Conservation (phyloP, 2,329 filamentous ascomycete genomes). For the Penicillium crustosum region DNA sequence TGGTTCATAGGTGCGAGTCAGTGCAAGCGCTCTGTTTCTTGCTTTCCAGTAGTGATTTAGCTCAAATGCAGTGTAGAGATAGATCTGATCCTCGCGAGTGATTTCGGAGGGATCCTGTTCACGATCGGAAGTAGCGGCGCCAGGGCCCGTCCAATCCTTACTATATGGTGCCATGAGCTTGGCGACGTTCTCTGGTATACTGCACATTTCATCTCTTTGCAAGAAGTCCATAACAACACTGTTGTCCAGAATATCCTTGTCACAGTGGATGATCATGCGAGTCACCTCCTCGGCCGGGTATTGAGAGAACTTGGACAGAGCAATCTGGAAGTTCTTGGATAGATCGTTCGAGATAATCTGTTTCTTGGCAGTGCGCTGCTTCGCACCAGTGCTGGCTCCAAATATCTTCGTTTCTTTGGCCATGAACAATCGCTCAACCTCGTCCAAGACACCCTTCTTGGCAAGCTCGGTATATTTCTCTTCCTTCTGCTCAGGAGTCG, state of each 20-base stretch:
- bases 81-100: constrained; percentile 93
- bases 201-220: constrained; percentile 88
- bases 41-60: constrained; percentile 98
- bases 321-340: constrained; percentile 88
- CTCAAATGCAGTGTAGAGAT: constrained; percentile 88
- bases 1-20: constrained; percentile 78
- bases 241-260: constrained; percentile 84
- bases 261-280: constrained; percentile 93
- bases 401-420: constrained; percentile 94
- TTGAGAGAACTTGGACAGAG: constrained; percentile 89
- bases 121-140: constrained; percentile 71
- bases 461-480: constrained; percentile 94
- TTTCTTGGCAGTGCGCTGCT: constrained; percentile 93
- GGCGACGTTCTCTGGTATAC: constrained; percentile 81
- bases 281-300: constrained; percentile 79
- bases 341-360: constrained; percentile 91
- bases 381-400: constrained; percentile 59
- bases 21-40: constrained; percentile 82
- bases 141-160: constrained; percentile 91
- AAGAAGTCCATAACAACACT: constrained; percentile 94
- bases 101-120: constrained; percentile 87
- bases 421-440: constrained; percentile 96
- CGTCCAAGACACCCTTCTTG: constrained; percentile 91
- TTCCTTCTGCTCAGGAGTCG: constrained; percentile 84
- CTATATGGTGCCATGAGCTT: constrained; percentile 95